Evolutionary conservation across 2,329 filamentous ascomycete genomes (phyloP), one percentile per base, ranked within the genome.

Genomic region (Cladosporium cucumerinum): DNA sequence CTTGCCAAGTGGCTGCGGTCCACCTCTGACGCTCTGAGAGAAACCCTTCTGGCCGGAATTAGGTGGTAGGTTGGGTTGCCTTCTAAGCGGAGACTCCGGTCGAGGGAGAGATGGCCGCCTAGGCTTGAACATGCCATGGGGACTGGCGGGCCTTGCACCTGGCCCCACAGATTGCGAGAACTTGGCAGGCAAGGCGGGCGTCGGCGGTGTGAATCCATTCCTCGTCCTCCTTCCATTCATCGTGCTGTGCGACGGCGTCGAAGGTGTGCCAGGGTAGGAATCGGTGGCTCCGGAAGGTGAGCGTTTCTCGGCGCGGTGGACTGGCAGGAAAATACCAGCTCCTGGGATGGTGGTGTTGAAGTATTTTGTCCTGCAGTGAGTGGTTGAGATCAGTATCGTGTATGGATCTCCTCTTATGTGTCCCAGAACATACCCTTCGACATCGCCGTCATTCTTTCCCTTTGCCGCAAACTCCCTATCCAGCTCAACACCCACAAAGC

Each of bases 381-480:
- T 26, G 46, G 14, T 14, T n/a, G 39, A 4, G 14, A 46, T 46
- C n/a, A 46, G 39, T 46, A 46, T 21, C 10, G n/a, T 46, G n/a
- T 21, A 46, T 21, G 4, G 1, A 4, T 21, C n/a, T 46, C 39
- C n/a, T 46, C n/a, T 46, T 46, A 21, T 3, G n/a, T 46, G n/a
- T 46, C 8, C 39, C 18, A n/a, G 32, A 55, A 49, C 86, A 78
- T 84, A 94, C 91, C 94, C 95, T 71, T 98, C 94, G 63, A 98
- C 95, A 77, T 97, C 93, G 68, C 95, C 95, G 73, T 86, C 96
- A 75, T 99, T 99, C 83, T 99, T 99, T 36, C 95, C 95, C 74
- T 90, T 87, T 60, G 84, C 78, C 36, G 93, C 91, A 80, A 89
- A 96, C 70, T 96, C 91, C 61, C 86, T 82, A 72, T 89, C 87